A percentile compares a stretch with the other conserved stretches of the same genome.
Evolutionary conservation across 805 yeast species (phyloP).

Genomic region (Candida chilensis): DNA sequence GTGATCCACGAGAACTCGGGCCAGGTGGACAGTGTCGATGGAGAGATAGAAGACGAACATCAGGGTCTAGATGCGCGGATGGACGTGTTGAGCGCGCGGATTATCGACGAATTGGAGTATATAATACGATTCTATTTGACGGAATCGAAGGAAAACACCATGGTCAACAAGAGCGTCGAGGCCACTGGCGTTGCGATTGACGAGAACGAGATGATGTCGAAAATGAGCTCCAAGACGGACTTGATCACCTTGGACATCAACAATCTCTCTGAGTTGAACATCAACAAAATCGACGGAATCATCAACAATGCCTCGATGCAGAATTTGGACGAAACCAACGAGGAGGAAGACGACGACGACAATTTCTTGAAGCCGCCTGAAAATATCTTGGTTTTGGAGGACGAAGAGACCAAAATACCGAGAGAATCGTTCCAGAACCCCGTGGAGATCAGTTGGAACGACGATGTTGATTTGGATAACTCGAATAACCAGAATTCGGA

Average conservation of each 20-base stretch:
- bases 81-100: conserved; percentile 63
- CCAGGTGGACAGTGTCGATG: too few relatives aligned
- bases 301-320: conserved; percentile 15
- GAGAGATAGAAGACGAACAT: conserved; percentile 8
- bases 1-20: conserved; percentile 4
- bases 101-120: conserved; percentile 58
- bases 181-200: neutral
- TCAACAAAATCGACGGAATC: conserved; percentile 24
- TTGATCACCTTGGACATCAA: conserved; percentile 22
- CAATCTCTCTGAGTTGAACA: conserved; percentile 27
- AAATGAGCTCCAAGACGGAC: too few relatives aligned
- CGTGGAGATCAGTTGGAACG: conserved; percentile 33
- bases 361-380: too few relatives aligned
- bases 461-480: conserved; percentile 19
- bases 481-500: conserved; percentile 10
- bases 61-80: conserved; percentile 26
- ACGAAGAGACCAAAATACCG: conserved; percentile 1
- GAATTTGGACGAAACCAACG: neutral
- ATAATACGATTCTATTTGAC: conserved; percentile 34
- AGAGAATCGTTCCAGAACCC: conserved; percentile 24
- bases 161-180: neutral
- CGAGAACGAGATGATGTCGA: too few relatives aligned
- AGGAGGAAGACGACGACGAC: too few relatives aligned
- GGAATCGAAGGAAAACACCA: neutral
- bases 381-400: too few relatives aligned